phyloP scores from a whole-genome alignment of 1,284 basidiomycete genomes.

The Heterobasidion parviporum region DNA sequence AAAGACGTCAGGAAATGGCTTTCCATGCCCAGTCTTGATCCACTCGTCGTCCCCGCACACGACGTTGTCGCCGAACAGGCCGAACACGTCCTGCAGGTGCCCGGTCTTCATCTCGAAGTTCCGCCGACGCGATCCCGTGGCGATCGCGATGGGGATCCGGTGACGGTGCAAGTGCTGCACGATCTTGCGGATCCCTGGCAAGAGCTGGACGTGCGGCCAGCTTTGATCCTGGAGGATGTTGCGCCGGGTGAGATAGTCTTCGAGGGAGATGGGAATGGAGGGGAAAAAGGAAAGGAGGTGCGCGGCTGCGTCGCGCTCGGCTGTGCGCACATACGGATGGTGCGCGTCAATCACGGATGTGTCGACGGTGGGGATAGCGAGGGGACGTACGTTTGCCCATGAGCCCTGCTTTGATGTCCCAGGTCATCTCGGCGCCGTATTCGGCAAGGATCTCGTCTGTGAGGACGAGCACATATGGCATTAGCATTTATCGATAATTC shows the following conservation, averaged over 20 bases:
- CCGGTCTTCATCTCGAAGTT: constrained; percentile 60
- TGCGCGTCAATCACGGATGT: neutral
- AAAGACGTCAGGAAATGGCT: constrained; percentile 73
- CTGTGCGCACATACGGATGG: constrained; percentile 26
- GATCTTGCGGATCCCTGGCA: constrained; percentile 62
- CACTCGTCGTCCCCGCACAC: constrained; percentile 62
- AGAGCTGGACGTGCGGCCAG: constrained; percentile 59
- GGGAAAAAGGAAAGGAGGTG: constrained; percentile 72
- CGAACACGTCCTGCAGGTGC: constrained; percentile 49
- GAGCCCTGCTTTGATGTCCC: constrained; percentile 75
- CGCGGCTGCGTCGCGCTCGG: constrained; percentile 52
- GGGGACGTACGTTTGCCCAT: constrained; percentile 70
- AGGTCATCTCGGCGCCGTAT: constrained; percentile 72
- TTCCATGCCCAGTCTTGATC: constrained; percentile 26
- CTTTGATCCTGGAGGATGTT: constrained; percentile 48
- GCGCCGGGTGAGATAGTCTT: constrained; percentile 49
- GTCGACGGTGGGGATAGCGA: neutral
- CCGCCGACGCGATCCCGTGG: constrained; percentile 59
- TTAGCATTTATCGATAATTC: neutral
- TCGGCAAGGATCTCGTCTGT: constrained; percentile 61
- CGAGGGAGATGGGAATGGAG: constrained; percentile 50
- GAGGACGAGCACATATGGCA: neutral
- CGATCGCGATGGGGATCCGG: constrained; percentile 65
- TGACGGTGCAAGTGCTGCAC: constrained; percentile 58
- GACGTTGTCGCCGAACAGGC: constrained; percentile 49